Percentiles rank a stretch among this genome's conserved stretches.
Conservation (phyloP, 2,329 filamentous ascomycete species). For the Talaromyces sp. region DNA sequence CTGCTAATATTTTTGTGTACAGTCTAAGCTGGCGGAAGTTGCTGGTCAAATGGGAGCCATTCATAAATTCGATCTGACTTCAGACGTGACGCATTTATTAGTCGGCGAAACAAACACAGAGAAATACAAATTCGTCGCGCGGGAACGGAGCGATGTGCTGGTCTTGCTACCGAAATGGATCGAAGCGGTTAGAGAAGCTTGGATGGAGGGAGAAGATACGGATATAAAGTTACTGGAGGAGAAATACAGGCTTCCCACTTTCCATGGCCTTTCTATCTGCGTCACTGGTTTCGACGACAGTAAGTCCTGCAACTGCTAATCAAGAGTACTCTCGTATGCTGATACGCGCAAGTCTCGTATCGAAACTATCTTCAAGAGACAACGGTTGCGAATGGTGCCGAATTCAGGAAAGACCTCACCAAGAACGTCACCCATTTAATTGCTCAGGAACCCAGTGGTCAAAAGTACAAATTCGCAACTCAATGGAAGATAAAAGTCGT, state of each 20-base stretch:
- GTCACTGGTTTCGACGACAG: constrained; percentile 65
- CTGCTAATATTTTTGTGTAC: constrained; percentile 9
- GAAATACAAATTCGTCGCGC: constrained; percentile 94
- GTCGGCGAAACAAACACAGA: constrained; percentile 83
- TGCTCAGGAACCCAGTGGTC: constrained; percentile 69
- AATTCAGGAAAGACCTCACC: constrained; percentile 82
- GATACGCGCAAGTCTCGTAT: constrained; percentile 48
- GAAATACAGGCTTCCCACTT: constrained; percentile 41
- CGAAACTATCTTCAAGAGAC: constrained; percentile 65
- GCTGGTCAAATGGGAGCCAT: constrained; percentile 77
- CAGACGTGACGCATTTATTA: constrained; percentile 89
- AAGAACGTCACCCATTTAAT: constrained; percentile 83
- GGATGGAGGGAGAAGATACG: constrained; percentile 73
- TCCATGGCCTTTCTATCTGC: constrained; percentile 55
- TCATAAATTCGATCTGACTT: constrained; percentile 89
- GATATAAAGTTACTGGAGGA: constrained; percentile 65
- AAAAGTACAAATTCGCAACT: constrained; percentile 85
- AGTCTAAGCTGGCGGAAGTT: constrained; percentile 37
- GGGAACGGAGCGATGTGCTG: constrained; percentile 77
- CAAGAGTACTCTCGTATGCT: not conserved
- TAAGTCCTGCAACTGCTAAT: constrained; percentile 27
- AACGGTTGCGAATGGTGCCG: constrained; percentile 66
- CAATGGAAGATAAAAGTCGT: constrained; percentile 77
- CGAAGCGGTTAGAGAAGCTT: constrained; percentile 68
- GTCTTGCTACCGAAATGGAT: constrained; percentile 81